A percentile compares a stretch with the other conserved stretches of the same genome.
Conservation (phyloP, 1,139 yeast genomes). For the Diutina siamensis region DNA sequence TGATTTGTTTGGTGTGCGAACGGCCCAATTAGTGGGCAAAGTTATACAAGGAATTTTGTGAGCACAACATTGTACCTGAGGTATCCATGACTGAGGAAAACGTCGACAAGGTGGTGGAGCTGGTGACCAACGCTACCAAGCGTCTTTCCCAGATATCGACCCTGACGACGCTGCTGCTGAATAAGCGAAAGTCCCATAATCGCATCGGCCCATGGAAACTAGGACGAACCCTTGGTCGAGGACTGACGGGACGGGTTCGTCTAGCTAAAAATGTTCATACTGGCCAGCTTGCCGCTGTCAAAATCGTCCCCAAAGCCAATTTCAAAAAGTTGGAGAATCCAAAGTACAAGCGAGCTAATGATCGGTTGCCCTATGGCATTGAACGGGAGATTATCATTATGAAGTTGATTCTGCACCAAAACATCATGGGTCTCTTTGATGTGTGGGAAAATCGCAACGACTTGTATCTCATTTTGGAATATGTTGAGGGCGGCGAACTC, state of each 20-base stretch:
- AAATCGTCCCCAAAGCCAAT: constrained; percentile 81
- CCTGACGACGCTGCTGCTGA: constrained; percentile 32
- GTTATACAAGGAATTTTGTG: too few species aligned
- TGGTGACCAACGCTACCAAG: constrained; percentile 53
- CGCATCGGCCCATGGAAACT: constrained; percentile 95
- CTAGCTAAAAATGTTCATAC: constrained; percentile 78
- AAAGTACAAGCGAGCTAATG: constrained; percentile 34
- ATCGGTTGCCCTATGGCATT: constrained; percentile 78
- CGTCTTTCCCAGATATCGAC: constrained; percentile 56
- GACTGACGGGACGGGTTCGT: constrained; percentile 89
- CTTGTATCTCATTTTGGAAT: constrained; percentile 79
- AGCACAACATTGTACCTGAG: too few species aligned
- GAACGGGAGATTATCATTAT: constrained; percentile 92
- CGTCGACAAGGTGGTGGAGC: constrained; percentile 37
- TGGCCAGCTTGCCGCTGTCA: constrained; percentile 91
- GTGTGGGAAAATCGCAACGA: constrained; percentile 98
- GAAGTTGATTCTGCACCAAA: constrained; percentile 86
- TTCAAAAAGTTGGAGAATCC: constrained; percentile 45
- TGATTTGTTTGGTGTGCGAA: constrained; percentile 2
- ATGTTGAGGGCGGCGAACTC: constrained; percentile 95
- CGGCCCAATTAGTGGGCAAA: neutral
- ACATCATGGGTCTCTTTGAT: constrained; percentile 90
- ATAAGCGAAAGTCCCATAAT: constrained; percentile 50
- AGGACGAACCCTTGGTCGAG: constrained; percentile 89
- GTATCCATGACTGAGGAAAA: constrained; percentile 12